A percentile compares a stretch with the other conserved stretches of the same genome.
Evolutionary conservation across 2,329 filamentous ascomycete species (phyloP).

Genomic region (Trichophyton verrucosum): DNA sequence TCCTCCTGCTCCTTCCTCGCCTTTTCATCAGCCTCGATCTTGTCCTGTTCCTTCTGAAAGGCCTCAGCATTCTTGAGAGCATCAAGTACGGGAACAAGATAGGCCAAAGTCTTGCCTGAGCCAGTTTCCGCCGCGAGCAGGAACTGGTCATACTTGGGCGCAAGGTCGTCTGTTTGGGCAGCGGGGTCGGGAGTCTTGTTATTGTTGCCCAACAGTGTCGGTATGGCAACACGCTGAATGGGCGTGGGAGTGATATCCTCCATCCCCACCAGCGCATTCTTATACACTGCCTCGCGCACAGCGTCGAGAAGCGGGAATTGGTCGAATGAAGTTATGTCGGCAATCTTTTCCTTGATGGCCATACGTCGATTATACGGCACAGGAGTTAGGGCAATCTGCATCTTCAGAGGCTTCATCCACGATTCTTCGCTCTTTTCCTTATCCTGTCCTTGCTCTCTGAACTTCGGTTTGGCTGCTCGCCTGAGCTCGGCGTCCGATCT

Average conservation of each 20-base stretch:
- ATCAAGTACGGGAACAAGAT: slow-evolving; percentile 73
- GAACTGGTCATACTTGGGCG: slow-evolving; percentile 50
- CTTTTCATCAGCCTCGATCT: slow-evolving; percentile 40
- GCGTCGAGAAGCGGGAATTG: slow-evolving; percentile 63
- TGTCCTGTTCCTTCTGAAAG: slow-evolving; percentile 49
- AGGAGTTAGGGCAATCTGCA: slow-evolving; percentile 69
- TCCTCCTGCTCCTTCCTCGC: slow-evolving; percentile 40
- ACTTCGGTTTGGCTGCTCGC: slow-evolving; percentile 25
- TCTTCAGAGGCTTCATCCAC: slow-evolving; percentile 74
- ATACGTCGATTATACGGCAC: slow-evolving; percentile 60
- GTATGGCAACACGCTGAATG: slow-evolving; percentile 79
- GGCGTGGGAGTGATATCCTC: slow-evolving; percentile 70
- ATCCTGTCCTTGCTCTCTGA: slow-evolving; percentile 17
- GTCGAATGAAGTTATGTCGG: slow-evolving; percentile 64
- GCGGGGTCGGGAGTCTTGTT: slow-evolving; percentile 14
- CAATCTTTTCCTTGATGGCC: slow-evolving; percentile 49
- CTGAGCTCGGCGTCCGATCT: slow-evolving; percentile 33
- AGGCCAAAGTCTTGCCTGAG: slow-evolving; percentile 91
- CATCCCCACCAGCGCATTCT: slow-evolving; percentile 63
- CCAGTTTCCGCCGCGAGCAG: slow-evolving; percentile 91
- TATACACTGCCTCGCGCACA: slow-evolving; percentile 57
- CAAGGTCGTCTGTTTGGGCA: slow-evolving; percentile 18
- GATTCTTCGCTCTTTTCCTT: slow-evolving; percentile 37
- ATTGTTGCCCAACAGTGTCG: slow-evolving; percentile 49
- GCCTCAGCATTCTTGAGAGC: slow-evolving; percentile 67